Evolutionary conservation across 108 stramenopile species (phyloP).

Genomic region (Nitzschia putrida): DNA sequence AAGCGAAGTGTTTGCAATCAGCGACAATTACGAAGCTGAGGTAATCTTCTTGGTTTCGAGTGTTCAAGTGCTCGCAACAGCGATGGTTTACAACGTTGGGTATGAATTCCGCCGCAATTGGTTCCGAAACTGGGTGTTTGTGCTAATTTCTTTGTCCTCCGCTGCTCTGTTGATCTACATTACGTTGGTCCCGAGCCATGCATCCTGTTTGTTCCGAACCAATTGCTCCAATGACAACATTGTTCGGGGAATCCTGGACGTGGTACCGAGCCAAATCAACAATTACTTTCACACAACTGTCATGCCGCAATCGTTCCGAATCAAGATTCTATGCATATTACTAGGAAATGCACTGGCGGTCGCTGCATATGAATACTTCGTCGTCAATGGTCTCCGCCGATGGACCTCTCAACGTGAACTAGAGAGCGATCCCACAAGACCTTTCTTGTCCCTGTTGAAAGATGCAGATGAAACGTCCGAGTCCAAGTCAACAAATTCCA

Average conservation of each 20-base stretch:
- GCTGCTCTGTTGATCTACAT: constrained; percentile 29
- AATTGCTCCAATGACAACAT: constrained; percentile 61
- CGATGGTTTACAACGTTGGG: constrained; percentile 66
- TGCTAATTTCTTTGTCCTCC: constrained; percentile 33
- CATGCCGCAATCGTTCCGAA: constrained; percentile 59
- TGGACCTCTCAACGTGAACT: too few species aligned
- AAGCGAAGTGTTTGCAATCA: constrained; percentile 31
- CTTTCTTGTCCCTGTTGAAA: too few species aligned
- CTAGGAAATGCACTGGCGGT: constrained; percentile 41
- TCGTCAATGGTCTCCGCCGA: constrained; percentile 45
- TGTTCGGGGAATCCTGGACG: constrained; percentile 21
- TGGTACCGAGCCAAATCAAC: constrained; percentile 30
- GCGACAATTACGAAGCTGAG: constrained; percentile 59
- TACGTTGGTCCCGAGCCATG: constrained; percentile 36
- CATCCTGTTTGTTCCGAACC: constrained; percentile 59
- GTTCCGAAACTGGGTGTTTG: constrained; percentile 55
- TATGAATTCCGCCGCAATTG: constrained; percentile 45
- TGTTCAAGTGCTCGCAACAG: constrained; percentile 56
- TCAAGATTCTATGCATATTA: constrained; percentile 47
- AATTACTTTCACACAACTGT: constrained; percentile 59
- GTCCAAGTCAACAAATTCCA: too few species aligned
- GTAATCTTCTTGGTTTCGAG: constrained; percentile 63
- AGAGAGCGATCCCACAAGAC: too few species aligned
- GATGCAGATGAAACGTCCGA: too few species aligned
- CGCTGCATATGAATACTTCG: constrained; percentile 52